Percentiles rank a stretch among this genome's conserved stretches.
Conservation (phyloP, 2,329 filamentous ascomycete genomes). For the Xylaria sp. region DNA sequence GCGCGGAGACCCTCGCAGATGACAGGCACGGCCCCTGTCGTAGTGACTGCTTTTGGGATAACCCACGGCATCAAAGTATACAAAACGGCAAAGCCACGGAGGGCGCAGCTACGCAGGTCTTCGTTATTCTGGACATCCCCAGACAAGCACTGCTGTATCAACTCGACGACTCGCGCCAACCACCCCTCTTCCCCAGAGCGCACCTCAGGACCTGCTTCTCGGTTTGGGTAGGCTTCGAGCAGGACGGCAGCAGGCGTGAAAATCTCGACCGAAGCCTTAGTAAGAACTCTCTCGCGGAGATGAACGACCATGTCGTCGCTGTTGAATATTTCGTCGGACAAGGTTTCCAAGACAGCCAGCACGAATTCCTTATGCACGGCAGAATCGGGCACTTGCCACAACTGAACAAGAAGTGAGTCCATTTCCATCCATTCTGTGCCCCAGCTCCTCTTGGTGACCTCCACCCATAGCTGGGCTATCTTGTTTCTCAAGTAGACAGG, state of each 20-base stretch:
- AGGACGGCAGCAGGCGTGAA: conserved; percentile 84
- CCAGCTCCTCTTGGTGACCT: conserved; percentile 93
- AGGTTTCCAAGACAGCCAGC: conserved; percentile 85
- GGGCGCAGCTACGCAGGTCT: conserved; percentile 74
- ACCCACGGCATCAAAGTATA: conserved; percentile 87
- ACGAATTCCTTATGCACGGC: conserved; percentile 83
- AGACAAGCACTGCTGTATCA: conserved; percentile 78
- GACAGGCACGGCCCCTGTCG: conserved; percentile 74
- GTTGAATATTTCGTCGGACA: conserved; percentile 94
- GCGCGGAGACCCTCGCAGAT: conserved; percentile 78
- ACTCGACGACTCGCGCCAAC: conserved; percentile 78
- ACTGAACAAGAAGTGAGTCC: conserved; percentile 81
- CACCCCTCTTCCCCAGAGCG: conserved; percentile 86
- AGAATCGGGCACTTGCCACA: conserved; percentile 79
- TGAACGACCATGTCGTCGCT: conserved; percentile 88
- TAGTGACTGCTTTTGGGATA: conserved; percentile 81
- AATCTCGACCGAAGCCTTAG: conserved; percentile 91
- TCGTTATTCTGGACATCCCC: conserved; percentile 72
- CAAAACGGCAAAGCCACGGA: conserved; percentile 81
- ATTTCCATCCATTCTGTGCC: conserved; percentile 93
- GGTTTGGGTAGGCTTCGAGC: conserved; percentile 77
- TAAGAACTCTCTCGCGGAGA: conserved; percentile 83
- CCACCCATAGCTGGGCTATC: conserved; percentile 92
- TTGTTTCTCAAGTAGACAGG: conserved; percentile 91
- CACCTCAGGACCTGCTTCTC: conserved; percentile 74